These are phyloP conservation scores for Fusarium buharicum DNA, from an alignment of 2,329 filamentous ascomycete genomes.

Conservation along the genomic window DNA sequence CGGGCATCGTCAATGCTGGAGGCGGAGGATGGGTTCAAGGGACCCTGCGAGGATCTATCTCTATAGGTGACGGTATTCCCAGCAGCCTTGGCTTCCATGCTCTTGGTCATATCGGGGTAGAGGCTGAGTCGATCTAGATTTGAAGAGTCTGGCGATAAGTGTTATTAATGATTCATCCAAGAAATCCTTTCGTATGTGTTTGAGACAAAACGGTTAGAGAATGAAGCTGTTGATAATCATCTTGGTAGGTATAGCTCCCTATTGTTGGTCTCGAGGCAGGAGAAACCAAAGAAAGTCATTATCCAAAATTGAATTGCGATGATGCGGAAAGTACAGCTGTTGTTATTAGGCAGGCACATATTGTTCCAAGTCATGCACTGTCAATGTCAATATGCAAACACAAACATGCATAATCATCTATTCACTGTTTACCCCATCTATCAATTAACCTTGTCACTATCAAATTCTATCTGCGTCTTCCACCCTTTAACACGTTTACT, in stretches of 20 bases:
- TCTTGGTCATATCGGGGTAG: background rate
- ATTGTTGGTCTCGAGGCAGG: too few species aligned
- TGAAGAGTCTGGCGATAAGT: background rate
- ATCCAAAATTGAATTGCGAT: background rate
- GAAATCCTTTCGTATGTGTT: background rate
- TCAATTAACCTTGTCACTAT: background rate
- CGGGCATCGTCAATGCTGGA: too few species aligned
- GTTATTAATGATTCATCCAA: conserved; percentile 1
- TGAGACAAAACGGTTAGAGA: background rate
- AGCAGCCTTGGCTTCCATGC: too few species aligned
- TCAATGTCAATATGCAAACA: background rate
- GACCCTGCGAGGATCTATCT: too few species aligned
- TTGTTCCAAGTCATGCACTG: background rate
- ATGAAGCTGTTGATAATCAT: background rate
- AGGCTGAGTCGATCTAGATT: background rate
- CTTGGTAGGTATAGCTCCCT: too few species aligned
- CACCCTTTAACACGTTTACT: background rate
- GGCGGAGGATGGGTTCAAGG: too few species aligned
- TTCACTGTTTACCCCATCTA: background rate
- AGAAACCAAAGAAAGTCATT: background rate
- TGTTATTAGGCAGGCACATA: background rate
- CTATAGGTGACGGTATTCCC: too few species aligned
- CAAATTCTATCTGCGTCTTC: background rate
- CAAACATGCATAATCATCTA: background rate
- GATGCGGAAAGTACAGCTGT: background rate